phyloP scores from a whole-genome alignment of 164 flowering plant species.

The Piper longum region DNA sequence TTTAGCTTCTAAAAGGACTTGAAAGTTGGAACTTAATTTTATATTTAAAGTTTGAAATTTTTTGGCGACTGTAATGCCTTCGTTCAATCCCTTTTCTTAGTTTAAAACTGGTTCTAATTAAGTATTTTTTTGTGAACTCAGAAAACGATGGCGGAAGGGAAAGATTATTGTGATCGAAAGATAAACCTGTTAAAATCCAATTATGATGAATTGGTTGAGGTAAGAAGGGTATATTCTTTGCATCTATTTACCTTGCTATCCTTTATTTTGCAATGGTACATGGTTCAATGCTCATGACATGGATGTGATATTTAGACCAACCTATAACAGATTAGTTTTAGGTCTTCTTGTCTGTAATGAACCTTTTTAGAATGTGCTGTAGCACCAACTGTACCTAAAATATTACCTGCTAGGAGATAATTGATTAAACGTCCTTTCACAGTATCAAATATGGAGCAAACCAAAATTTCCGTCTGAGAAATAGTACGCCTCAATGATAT shows the following conservation, averaged over 20 bases:
- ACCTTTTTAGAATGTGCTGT: background rate
- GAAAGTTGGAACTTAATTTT: too few species aligned
- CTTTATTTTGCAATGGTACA: background rate
- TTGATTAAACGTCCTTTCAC: too few species aligned
- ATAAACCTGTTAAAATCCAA: constrained; percentile 75
- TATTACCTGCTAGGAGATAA: too few species aligned
- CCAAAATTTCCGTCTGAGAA: too few species aligned
- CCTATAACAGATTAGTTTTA: background rate
- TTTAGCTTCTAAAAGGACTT: too few species aligned
- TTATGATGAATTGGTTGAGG: constrained; percentile 88
- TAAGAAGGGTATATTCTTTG: constrained; percentile 13
- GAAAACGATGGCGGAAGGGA: constrained; percentile 90
- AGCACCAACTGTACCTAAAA: background rate
- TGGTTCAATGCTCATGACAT: background rate
- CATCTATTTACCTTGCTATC: background rate
- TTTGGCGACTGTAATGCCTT: background rate
- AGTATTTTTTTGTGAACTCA: constrained; percentile 8
- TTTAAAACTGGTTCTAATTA: background rate
- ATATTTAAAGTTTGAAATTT: too few species aligned
- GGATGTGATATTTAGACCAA: background rate
- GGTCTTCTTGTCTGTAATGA: background rate
- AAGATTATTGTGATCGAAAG: constrained; percentile 81
- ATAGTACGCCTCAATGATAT: too few species aligned
- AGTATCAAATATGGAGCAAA: too few species aligned
- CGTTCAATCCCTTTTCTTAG: background rate